Percentiles rank a stretch among this genome's conserved stretches.
Conservation (phyloP, 116 monocot species). For the Iris pallida region DNA sequence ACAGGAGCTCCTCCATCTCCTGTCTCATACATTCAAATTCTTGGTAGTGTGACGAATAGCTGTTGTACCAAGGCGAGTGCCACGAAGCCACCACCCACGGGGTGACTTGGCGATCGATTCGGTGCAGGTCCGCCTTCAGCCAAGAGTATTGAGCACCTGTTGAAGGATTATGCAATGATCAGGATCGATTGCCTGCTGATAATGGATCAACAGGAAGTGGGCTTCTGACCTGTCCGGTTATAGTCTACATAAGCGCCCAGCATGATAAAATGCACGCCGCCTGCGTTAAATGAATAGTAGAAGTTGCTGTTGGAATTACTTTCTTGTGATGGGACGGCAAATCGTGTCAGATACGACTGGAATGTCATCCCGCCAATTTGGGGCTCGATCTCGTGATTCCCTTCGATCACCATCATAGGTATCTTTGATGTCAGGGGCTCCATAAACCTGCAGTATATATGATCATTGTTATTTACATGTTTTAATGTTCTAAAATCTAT, state of each 20-base stretch:
- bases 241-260: slow-evolving; percentile 82
- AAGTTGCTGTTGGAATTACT: slow-evolving; percentile 61
- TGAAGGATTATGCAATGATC: neutral
- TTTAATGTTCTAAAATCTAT: neutral
- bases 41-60: slow-evolving; percentile 87
- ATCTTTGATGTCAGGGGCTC: slow-evolving; percentile 72
- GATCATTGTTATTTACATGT: neutral
- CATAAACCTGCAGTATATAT: slow-evolving; percentile 54
- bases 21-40: slow-evolving; percentile 85
- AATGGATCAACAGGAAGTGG: neutral
- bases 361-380: slow-evolving; percentile 61
- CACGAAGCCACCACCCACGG: slow-evolving; percentile 90
- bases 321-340: slow-evolving; percentile 73
- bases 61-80: slow-evolving; percentile 95
- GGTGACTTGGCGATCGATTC: slow-evolving; percentile 45
- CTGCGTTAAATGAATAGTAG: slow-evolving; percentile 87
- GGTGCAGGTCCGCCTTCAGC: slow-evolving; percentile 53
- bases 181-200: neutral
- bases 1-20: slow-evolving; percentile 62
- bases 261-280: slow-evolving; percentile 89
- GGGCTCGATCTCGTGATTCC: slow-evolving; percentile 90
- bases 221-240: slow-evolving; percentile 46
- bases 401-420: slow-evolving; percentile 95
- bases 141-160: slow-evolving; percentile 78
- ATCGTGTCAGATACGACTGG: slow-evolving; percentile 63